Evolutionary conservation across 2,329 filamentous ascomycete genomes (phyloP), one percentile per base, ranked within the genome.

Genomic region (Cordyceps pruinosa): DNA sequence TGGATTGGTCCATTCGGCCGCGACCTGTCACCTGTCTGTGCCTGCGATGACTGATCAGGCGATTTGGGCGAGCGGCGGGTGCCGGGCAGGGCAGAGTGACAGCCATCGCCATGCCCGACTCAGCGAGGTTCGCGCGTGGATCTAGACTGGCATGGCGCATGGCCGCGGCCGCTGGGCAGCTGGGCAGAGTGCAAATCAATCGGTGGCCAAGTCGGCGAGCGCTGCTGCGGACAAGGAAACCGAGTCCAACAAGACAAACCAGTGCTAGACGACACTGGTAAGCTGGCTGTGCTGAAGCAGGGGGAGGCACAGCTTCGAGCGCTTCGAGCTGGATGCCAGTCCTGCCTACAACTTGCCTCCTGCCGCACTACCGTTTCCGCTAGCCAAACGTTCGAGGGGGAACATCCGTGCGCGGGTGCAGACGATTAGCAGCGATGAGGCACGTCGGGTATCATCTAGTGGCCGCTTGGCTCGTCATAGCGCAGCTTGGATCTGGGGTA

Each of bases 281-380:
- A n/a, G n/a, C n/a, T n/a, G n/a, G 30, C 30, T 32, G 30, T 6
- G 13, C 26, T n/a, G 26, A 15, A 44, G 19, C 26, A 32, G 37
- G 25, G 19, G 15, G 19, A n/a, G n/a, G n/a, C 12, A 32, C 19
- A 17, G 37, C 39, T 3, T 52, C 12, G 12, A 32, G 13, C n/a
- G n/a, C n/a, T n/a, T n/a, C n/a, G n/a, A n/a, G n/a, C n/a, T n/a
- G n/a, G n/a, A n/a, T n/a, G n/a, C n/a, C n/a, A n/a, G n/a, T n/a
- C n/a, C n/a, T 8, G 19, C 21, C n/a, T 13, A 28, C 15, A 30
- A n/a, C 10, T 10, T 45, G 34, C 15, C 23, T 46, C 25, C 51
- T 54, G 51, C 51, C 44, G 51, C 39, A 45, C 51, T 30, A 54
- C 28, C 19, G 51, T 54, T 54, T 54, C 51, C 32, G 51, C 51